Percentiles rank a stretch among this genome's conserved stretches.
These are phyloP conservation scores for Didymella pinodella DNA, from an alignment of 2,329 filamentous ascomycete genomes.

Conservation along the genomic window DNA sequence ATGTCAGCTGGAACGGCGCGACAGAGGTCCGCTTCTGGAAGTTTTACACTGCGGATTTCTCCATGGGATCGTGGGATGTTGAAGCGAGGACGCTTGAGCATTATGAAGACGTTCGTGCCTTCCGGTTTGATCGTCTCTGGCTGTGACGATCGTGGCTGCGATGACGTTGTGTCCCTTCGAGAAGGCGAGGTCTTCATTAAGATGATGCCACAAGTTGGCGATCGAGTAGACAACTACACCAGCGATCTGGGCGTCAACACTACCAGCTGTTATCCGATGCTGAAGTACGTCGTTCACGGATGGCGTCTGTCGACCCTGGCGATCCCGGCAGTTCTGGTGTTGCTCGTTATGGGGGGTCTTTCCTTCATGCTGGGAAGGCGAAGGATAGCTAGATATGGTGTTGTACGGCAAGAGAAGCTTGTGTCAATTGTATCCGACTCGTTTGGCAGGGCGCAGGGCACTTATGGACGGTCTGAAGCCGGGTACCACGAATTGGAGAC, in stretches of 20 bases:
- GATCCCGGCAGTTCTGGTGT: slow-evolving; percentile 4
- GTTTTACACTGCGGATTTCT: slow-evolving; percentile 35
- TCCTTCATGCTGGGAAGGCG: slow-evolving; percentile 13
- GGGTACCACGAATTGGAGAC: slow-evolving; percentile 13
- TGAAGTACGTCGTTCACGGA: neutral
- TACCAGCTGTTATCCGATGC: slow-evolving; percentile 9
- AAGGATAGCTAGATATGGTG: slow-evolving; percentile 5
- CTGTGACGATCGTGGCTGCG: slow-evolving; percentile 16
- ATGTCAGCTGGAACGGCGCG: slow-evolving; percentile 42
- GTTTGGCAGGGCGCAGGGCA: neutral
- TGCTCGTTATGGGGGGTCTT: slow-evolving; percentile 4
- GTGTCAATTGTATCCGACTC: neutral
- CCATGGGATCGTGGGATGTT: slow-evolving; percentile 8
- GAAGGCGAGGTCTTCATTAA: slow-evolving; percentile 16
- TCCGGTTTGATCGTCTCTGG: slow-evolving; percentile 10
- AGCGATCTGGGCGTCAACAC: slow-evolving; percentile 11
- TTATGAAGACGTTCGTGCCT: slow-evolving; percentile 18
- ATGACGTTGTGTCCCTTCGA: slow-evolving; percentile 8
- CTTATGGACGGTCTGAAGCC: slow-evolving; percentile 1
- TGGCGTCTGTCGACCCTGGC: slow-evolving; percentile 4
- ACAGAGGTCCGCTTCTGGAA: slow-evolving; percentile 39
- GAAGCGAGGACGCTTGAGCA: slow-evolving; percentile 12
- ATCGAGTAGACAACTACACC: slow-evolving; percentile 13
- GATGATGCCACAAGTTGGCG: slow-evolving; percentile 7
- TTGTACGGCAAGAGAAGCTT: neutral